Evolutionary conservation across 768 basidiomycete genomes (phyloP).

Genomic region (Boletus subcaerulescens): DNA sequence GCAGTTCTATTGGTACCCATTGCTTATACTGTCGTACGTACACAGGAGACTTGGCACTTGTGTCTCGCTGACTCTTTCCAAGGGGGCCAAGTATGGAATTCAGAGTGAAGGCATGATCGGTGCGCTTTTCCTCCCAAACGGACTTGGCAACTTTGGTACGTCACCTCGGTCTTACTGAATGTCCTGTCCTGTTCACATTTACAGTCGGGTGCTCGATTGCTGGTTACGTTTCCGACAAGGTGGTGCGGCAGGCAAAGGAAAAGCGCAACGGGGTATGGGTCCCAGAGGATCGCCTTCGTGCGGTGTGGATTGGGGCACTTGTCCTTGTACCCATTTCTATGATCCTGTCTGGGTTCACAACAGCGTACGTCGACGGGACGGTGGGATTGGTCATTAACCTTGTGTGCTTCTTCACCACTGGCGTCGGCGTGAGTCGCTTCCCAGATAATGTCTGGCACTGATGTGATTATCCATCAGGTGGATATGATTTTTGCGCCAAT

Average conservation of each 20-base stretch:
- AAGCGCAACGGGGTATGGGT: slow-evolving; percentile 56
- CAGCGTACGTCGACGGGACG: slow-evolving; percentile 46
- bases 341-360: slow-evolving; percentile 47
- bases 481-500: no score
- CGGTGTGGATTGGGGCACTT: slow-evolving; percentile 43
- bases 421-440: slow-evolving; percentile 50
- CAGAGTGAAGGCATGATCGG: slow-evolving; percentile 22
- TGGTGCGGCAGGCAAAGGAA: slow-evolving; percentile 47
- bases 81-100: slow-evolving; percentile 46
- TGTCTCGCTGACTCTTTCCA: not conserved
- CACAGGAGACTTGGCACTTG: no score
- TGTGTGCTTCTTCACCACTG: slow-evolving; percentile 58
- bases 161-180: not conserved
- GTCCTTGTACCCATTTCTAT: slow-evolving; percentile 54
- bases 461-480: not conserved
- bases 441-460: not conserved
- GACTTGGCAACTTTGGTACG: slow-evolving; percentile 26
- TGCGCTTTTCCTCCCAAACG: slow-evolving; percentile 23
- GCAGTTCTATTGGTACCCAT: no score
- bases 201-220: slow-evolving; percentile 60
- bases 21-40: no score
- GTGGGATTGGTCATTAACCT: slow-evolving; percentile 51
- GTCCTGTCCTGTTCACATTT: not conserved
- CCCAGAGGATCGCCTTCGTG: slow-evolving; percentile 67
- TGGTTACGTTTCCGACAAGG: slow-evolving; percentile 55